phyloP scores from a whole-genome alignment of 2,329 filamentous ascomycete species.

The Plectosphaerella plurivora region DNA sequence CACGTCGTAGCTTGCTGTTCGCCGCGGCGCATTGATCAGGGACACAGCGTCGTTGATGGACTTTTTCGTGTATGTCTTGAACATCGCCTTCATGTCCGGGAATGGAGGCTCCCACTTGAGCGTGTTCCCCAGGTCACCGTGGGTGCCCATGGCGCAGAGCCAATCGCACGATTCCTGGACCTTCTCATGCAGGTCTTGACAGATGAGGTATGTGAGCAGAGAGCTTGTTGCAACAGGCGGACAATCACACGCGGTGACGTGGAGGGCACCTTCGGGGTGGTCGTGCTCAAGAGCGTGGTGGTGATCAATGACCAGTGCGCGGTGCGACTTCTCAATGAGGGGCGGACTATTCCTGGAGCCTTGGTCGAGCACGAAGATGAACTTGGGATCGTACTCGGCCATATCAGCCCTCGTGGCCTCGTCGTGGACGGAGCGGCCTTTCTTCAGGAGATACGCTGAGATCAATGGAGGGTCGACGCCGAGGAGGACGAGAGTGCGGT shows the following conservation, averaged over 20 bases:
- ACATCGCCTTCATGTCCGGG: slow-evolving; percentile 57
- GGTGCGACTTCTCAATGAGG: slow-evolving; percentile 44
- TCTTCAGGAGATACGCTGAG: slow-evolving; percentile 53
- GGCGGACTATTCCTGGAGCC: slow-evolving; percentile 40
- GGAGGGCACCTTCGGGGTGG: slow-evolving; percentile 49
- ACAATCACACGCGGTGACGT: slow-evolving; percentile 59
- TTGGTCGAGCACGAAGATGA: slow-evolving; percentile 62
- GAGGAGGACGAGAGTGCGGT: slow-evolving; percentile 53
- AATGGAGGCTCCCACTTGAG: slow-evolving; percentile 64
- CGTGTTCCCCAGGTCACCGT: slow-evolving; percentile 61
- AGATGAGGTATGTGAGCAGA: slow-evolving; percentile 61
- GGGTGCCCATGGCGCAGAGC: slow-evolving; percentile 61
- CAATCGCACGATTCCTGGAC: slow-evolving; percentile 50
- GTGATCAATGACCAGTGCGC: slow-evolving; percentile 60
- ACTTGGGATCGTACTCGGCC: slow-evolving; percentile 38
- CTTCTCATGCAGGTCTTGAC: slow-evolving; percentile 47
- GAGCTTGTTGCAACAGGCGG: slow-evolving; percentile 63
- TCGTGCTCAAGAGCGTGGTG: slow-evolving; percentile 50
- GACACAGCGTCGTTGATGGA: slow-evolving; percentile 58
- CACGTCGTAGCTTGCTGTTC: slow-evolving; percentile 58
- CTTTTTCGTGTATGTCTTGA: slow-evolving; percentile 59
- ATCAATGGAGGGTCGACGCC: slow-evolving; percentile 50
- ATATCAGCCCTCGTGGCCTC: slow-evolving; percentile 48
- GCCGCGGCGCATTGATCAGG: slow-evolving; percentile 60
- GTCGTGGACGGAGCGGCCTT: slow-evolving; percentile 55